Conservation (phyloP, 352 stramenopile genomes). For the Phytophthora europaea region DNA sequence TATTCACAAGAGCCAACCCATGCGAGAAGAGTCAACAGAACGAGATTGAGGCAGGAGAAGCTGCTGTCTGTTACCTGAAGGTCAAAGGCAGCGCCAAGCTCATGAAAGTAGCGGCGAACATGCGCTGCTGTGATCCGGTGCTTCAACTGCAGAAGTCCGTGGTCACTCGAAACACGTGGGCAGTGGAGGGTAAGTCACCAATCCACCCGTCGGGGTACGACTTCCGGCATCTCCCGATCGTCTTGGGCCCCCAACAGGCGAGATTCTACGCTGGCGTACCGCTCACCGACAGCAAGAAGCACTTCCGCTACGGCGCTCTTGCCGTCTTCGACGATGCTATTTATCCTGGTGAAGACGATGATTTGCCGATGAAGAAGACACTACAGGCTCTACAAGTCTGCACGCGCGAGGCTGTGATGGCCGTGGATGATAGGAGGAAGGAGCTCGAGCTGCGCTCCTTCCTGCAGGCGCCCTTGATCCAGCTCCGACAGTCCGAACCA, state of each 20-base stretch:
- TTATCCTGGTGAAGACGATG: conserved; percentile 43
- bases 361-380: conserved; percentile 47
- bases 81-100: conserved; percentile 56
- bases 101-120: conserved; percentile 60
- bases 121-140: conserved; percentile 79
- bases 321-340: conserved; percentile 71
- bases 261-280: conserved; percentile 81
- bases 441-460: conserved; percentile 66
- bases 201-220: conserved; percentile 49
- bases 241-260: conserved; percentile 72
- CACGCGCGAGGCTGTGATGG: conserved; percentile 42
- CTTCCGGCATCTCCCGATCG: conserved; percentile 70
- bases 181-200: conserved; percentile 28
- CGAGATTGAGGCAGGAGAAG: conserved; percentile 25
- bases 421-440: conserved; percentile 55
- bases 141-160: conserved; percentile 54
- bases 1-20: conserved; percentile 45
- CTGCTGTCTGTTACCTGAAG: conserved; percentile 59
- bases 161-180: conserved; percentile 60
- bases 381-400: conserved; percentile 49
- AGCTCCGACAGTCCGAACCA: conserved; percentile 56
- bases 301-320: conserved; percentile 63
- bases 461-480: conserved; percentile 59
- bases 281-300: conserved; percentile 54
- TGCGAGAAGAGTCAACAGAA: conserved; percentile 18